phyloP scores from a whole-genome alignment of 495 filamentous ascomycete species.

The Sphaerosporella brunnea region DNA sequence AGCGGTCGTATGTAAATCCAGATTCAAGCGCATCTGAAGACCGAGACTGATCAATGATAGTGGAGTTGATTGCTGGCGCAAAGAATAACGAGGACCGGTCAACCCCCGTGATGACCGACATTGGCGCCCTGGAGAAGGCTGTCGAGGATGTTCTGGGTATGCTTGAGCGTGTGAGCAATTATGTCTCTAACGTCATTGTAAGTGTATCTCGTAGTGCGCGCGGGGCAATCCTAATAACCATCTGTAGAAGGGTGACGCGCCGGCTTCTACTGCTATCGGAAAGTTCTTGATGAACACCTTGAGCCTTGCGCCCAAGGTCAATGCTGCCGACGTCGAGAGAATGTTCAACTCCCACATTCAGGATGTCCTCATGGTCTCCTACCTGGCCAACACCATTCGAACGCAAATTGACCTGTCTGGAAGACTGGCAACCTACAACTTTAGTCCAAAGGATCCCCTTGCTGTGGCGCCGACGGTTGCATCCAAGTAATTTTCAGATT shows the following conservation, averaged over 20 bases:
- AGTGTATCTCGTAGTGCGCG: background rate
- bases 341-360: constrained; percentile 99
- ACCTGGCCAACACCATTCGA: constrained; percentile 94
- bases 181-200: constrained; percentile 68
- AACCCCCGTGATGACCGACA: constrained; percentile 57
- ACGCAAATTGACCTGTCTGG: constrained; percentile 97
- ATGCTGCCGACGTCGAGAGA: constrained; percentile 68
- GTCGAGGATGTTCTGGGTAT: constrained; percentile 71
- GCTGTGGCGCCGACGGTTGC: background rate
- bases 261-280: constrained; percentile 66
- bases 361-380: constrained; percentile 89
- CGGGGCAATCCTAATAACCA: background rate
- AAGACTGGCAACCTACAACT: constrained; percentile 67
- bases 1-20: constrained; percentile 35
- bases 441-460: constrained; percentile 39
- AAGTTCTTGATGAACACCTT: constrained; percentile 88
- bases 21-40: background rate
- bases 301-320: constrained; percentile 83
- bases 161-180: constrained; percentile 74
- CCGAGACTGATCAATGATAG: background rate
- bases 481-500: too few relatives aligned
- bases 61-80: constrained; percentile 69
- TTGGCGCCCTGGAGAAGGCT: constrained; percentile 67
- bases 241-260: constrained; percentile 37
- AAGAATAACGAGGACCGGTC: constrained; percentile 60